Conservation (phyloP, 345 rosid species). For the Citrus australasica region DNA sequence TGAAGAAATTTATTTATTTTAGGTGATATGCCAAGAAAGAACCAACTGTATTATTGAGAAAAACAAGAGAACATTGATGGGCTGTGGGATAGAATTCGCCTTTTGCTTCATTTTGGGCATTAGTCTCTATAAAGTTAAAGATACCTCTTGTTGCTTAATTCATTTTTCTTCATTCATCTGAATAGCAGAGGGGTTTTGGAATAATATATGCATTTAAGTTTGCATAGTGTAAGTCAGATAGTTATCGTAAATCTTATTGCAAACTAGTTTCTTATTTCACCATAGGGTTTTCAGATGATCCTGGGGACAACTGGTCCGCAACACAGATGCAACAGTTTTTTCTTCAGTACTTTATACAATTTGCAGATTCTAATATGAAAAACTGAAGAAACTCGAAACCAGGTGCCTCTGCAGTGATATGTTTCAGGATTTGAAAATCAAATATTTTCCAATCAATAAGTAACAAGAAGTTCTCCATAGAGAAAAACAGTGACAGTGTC, state of each 20-base stretch:
- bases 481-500: not conserved
- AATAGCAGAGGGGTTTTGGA: not conserved
- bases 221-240: not conserved
- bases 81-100: not conserved
- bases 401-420: not conserved
- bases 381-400: not conserved
- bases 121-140: not conserved
- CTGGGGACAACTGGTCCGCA: not conserved
- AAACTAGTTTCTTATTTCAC: not conserved
- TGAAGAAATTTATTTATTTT: not conserved
- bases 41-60: not conserved
- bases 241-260: not conserved
- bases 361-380: not conserved
- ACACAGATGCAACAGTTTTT: not conserved
- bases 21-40: not conserved
- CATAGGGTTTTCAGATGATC: not conserved
- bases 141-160: not conserved
- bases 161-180: not conserved
- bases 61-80: not conserved
- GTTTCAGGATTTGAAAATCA: not conserved
- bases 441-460: not conserved
- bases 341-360: not conserved
- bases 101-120: not conserved
- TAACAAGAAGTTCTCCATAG: not conserved
- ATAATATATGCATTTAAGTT: not conserved